Evolutionary conservation across 768 basidiomycete genomes (phyloP).

Genomic region (Boletus bicolor): DNA sequence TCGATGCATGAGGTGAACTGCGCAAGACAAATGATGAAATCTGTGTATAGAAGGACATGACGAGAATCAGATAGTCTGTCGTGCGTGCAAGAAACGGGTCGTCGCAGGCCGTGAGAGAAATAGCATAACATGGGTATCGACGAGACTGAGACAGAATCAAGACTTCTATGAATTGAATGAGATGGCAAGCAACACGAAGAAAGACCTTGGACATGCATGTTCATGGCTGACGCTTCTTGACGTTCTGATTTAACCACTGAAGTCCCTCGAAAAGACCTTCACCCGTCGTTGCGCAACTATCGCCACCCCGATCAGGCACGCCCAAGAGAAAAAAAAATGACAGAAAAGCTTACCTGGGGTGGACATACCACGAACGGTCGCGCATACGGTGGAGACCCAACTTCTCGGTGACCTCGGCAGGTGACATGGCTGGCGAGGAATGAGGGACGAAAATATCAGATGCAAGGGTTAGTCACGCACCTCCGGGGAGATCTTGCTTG

Average conservation of each 20-base stretch:
- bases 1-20: slow-evolving; percentile 17
- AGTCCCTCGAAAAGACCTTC: slow-evolving; percentile 97
- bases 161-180: slow-evolving; percentile 23
- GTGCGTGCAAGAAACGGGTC: slow-evolving; percentile 32
- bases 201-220: slow-evolving; percentile 18
- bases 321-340: neutral
- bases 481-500: slow-evolving; percentile 97
- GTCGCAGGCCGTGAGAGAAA: slow-evolving; percentile 35
- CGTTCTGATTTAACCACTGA: slow-evolving; percentile 96
- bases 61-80: slow-evolving; percentile 36
- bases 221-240: slow-evolving; percentile 86
- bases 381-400: slow-evolving; percentile 94
- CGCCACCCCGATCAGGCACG: slow-evolving; percentile 1
- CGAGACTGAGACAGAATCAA: slow-evolving; percentile 15
- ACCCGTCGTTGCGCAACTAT: slow-evolving; percentile 91
- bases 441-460: neutral
- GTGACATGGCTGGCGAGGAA: slow-evolving; percentile 79
- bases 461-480: slow-evolving; percentile 43
- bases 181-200: slow-evolving; percentile 21
- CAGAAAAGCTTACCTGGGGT: slow-evolving; percentile 72
- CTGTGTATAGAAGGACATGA: slow-evolving; percentile 22
- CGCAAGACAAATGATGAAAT: slow-evolving; percentile 27
- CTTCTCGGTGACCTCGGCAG: slow-evolving; percentile 97
- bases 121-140: slow-evolving; percentile 36
- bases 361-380: slow-evolving; percentile 98